Evolutionary conservation across 805 yeast species (phyloP), one percentile per base, ranked within the genome.

Genomic region (Starmerella lactis-condensi): DNA sequence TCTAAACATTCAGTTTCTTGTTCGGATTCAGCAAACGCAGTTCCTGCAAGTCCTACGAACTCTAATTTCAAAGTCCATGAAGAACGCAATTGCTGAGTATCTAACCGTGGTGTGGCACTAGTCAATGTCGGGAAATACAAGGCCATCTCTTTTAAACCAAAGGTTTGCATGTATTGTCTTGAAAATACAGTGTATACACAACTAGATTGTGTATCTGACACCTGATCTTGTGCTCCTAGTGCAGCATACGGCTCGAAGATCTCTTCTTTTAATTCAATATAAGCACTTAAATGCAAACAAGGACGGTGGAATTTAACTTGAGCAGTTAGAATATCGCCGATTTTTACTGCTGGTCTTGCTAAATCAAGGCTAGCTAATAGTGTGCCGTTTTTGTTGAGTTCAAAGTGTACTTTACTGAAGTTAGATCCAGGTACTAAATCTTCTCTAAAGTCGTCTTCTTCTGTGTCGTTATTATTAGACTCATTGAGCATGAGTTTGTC

Each of bases 271-370:
- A 58, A 54, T 35, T 59, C 62, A 11, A 58, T 38, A 16, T 43
- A 47, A 3, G 54, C 60, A 1, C 56, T 59, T 3, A 65, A 50
- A 34, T 57, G 62, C 26, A 52, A 43, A 32, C 61, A 56, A 5
- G 56, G 48, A 9, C 50, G 40, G 5, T 48, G 37, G 14, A 61
- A 56, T 37, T 51, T 59, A 25, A 60, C 43, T 13, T 42, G 45
- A 6, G 65, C 37, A 14, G 57, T 55, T 6, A 70, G 52, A 12
- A 58, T 56, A 26, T 65, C 72, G 2, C 69, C 64, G 4, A 59
- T 50, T 13, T 62, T 37, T 18, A 46, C 47, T 4, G 48, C 44
- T 0, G 60, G 57, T 26, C 49, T 43, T 5, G 54, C 47, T 15
- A 55, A 35, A 17, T 44, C 38, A 22, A 52, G 33, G 2, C 45